These are phyloP conservation scores for Yamadazyma takamatsuzukensis DNA, from an alignment of 805 yeast genomes.

Conservation along the genomic window DNA sequence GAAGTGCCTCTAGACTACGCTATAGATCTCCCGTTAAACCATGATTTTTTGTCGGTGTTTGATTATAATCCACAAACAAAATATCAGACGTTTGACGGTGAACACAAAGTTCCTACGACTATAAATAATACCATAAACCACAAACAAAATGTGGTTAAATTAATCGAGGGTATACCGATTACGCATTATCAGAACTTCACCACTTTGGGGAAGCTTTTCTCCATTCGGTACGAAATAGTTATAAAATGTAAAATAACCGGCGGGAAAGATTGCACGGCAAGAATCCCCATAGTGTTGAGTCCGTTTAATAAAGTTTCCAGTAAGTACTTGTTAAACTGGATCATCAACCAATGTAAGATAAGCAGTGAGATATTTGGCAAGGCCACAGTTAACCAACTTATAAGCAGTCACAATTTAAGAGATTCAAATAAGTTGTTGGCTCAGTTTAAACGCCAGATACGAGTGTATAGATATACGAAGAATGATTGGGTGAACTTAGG, in stretches of 20 bases:
- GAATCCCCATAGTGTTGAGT: slow-evolving; percentile 51
- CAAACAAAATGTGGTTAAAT: slow-evolving; percentile 20
- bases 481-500: slow-evolving; percentile 40
- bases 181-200: slow-evolving; percentile 51
- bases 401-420: slow-evolving; percentile 15
- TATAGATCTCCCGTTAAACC: slow-evolving; percentile 30
- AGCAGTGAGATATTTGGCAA: slow-evolving; percentile 39
- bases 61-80: slow-evolving; percentile 2
- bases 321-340: slow-evolving; percentile 49
- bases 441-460: slow-evolving; percentile 23
- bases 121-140: slow-evolving; percentile 17
- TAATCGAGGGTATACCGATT: slow-evolving; percentile 37
- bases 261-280: slow-evolving; percentile 47
- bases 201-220: slow-evolving; percentile 47
- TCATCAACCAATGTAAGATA: slow-evolving; percentile 47
- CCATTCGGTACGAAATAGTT: slow-evolving; percentile 48
- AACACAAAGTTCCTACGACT: slow-evolving; percentile 6
- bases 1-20: slow-evolving; percentile 23
- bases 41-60: slow-evolving; percentile 30
- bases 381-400: slow-evolving; percentile 17
- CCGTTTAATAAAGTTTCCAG: slow-evolving; percentile 50
- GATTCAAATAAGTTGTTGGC: slow-evolving; percentile 15
- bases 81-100: slow-evolving; percentile 1
- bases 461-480: slow-evolving; percentile 25
- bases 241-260: slow-evolving; percentile 47